These are phyloP conservation scores for Colletotrichum cuscutae DNA, from an alignment of 2,329 filamentous ascomycete species.

Conservation along the genomic window DNA sequence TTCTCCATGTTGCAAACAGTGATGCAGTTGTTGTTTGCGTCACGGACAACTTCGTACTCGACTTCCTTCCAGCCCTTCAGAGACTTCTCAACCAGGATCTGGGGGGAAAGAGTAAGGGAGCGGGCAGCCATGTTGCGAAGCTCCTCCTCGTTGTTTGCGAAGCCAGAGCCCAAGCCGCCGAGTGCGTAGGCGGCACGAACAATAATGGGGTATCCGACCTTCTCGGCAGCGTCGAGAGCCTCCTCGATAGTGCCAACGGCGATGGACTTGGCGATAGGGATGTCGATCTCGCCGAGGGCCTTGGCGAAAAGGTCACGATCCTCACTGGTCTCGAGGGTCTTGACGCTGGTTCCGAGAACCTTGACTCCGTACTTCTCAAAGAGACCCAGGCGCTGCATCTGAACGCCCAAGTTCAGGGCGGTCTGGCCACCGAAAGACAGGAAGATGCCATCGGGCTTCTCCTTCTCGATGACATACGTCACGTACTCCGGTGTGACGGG, in stretches of 20 bases:
- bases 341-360: constrained; percentile 93
- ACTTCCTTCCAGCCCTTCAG: constrained; percentile 99
- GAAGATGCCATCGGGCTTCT: constrained; percentile 96
- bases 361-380: constrained; percentile 96
- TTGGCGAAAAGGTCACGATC: constrained; percentile 96
- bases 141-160: constrained; percentile 94
- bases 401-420: constrained; percentile 93
- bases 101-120: constrained; percentile 91
- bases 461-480: constrained; percentile 95
- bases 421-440: constrained; percentile 98
- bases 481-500: constrained; percentile 98
- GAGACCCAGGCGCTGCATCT: constrained; percentile 95
- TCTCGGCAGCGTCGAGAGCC: constrained; percentile 85
- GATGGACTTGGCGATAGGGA: constrained; percentile 96
- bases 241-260: constrained; percentile 93
- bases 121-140: constrained; percentile 92
- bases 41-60: constrained; percentile 97
- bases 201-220: constrained; percentile 96
- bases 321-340: constrained; percentile 93
- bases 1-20: constrained; percentile 68
- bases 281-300: constrained; percentile 96
- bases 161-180: constrained; percentile 94
- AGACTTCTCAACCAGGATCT: constrained; percentile 98
- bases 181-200: constrained; percentile 97
- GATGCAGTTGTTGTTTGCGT: constrained; percentile 94